Evolutionary conservation across 2,329 filamentous ascomycete species (phyloP), one percentile per base, ranked within the genome.

Genomic region (Alternaria alternata): DNA sequence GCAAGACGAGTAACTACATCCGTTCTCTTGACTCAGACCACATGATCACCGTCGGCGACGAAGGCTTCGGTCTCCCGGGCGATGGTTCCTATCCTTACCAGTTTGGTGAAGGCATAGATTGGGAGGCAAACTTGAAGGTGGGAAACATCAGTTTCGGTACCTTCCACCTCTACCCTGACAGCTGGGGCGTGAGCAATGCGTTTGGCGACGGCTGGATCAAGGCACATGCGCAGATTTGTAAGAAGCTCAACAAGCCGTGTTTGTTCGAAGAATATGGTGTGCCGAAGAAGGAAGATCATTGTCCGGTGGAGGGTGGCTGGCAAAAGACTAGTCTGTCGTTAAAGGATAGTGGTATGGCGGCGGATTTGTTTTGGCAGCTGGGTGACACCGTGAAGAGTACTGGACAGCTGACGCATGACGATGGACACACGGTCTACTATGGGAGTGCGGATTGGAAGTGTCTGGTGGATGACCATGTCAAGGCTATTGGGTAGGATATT

Each of bases 41-140:
- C 72, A 84, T 90, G 81, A 87, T 90, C 41, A 84, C 85, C 0
- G 81, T 88, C 20, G 88, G 88, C 16, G 88, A 90, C 64, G 88
- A 90, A 74, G 88, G 88, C 7, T 87, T 83, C 20, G 77, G 79
- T 3, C 83, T 75, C 5, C 34, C 65, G 2, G 71, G 83, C 3
- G 85, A 86, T 52, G 81, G 65, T n/a, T 67, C 64, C 7, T 87
- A 87, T 66, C 85, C 85, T 4, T 87, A 85, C 72, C 72, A 76
- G 7, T 82, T 78, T 54, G 69, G 69, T 52, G 85, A 88, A 63
- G 86, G 86, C 9, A 71, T 81, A 18, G 82, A 86, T 66, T 88
- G 84, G 69, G 80, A 78, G 20, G 78, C 78, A 60, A 85, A 86
- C 66, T 75, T 88, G 16, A 80, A 77, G 36, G 84, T 88, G 49